Percentiles rank a stretch among this genome's conserved stretches.
Evolutionary conservation across 371 early-diverging fungal species (phyloP).

Genomic region (Apophysomyces sp.): DNA sequence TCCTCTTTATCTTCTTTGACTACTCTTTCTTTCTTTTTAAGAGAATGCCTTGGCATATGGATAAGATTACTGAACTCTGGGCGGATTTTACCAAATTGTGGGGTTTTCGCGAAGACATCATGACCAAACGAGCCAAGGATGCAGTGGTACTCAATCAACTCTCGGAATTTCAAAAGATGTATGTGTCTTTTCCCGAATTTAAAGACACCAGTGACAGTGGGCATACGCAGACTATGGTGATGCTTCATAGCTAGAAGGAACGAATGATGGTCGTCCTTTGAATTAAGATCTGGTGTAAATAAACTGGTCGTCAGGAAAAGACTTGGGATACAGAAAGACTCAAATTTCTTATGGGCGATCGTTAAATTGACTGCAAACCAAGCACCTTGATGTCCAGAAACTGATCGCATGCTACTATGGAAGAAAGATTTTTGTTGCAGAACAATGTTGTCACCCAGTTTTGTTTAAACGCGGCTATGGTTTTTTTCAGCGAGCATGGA

Average conservation of each 20-base stretch:
- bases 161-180: constrained; percentile 9
- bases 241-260: neutral
- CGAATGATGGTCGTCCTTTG: too few species aligned
- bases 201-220: constrained; percentile 35
- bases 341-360: too few species aligned
- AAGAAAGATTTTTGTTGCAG: too few species aligned
- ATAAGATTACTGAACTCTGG: neutral
- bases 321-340: too few species aligned
- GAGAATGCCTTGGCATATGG: neutral
- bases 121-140: neutral
- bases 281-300: too few species aligned
- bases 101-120: neutral
- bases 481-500: too few species aligned
- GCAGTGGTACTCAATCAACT: neutral
- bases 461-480: too few species aligned
- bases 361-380: too few species aligned
- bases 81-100: neutral
- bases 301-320: too few species aligned
- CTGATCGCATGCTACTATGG: too few species aligned
- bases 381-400: too few species aligned
- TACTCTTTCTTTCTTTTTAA: neutral
- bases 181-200: constrained; percentile 13
- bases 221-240: constrained; percentile 3
- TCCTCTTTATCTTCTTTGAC: neutral
- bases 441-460: too few species aligned